A percentile compares a stretch with the other conserved stretches of the same genome.
These are phyloP conservation scores for Trichophyton benhamiae DNA, from an alignment of 2,329 filamentous ascomycete genomes.

Conservation along the genomic window DNA sequence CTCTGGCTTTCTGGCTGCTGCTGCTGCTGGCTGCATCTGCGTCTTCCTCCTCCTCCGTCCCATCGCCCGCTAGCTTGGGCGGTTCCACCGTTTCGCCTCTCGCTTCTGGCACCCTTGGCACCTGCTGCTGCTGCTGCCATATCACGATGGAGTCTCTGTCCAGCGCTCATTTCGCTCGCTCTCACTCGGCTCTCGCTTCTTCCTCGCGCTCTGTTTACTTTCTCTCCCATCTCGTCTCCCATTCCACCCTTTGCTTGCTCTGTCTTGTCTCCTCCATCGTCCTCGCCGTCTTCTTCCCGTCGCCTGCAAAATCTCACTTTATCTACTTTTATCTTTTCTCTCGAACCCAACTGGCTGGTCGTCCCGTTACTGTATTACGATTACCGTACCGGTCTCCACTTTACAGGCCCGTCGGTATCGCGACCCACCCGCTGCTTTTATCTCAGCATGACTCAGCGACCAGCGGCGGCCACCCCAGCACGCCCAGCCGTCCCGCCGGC, in stretches of 20 bases:
- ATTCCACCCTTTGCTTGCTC: neutral
- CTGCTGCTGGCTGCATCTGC: neutral
- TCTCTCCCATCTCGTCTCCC: neutral
- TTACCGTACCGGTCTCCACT: neutral
- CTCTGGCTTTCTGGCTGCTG: neutral
- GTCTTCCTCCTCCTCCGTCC: neutral
- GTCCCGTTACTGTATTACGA: neutral
- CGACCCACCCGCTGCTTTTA: neutral
- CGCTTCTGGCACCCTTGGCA: constrained; percentile 2
- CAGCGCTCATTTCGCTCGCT: too few relatives aligned
- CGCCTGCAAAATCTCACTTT: neutral
- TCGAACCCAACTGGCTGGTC: neutral
- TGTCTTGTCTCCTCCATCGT: neutral
- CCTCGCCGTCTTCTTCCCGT: neutral
- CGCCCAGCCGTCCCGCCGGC: neutral
- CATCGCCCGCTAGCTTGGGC: constrained; percentile 1
- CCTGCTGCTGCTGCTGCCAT: too few relatives aligned
- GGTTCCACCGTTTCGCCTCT: constrained; percentile 4
- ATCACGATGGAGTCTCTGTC: neutral
- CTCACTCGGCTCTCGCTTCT: too few relatives aligned
- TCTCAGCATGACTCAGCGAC: neutral
- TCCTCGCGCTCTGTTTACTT: too few relatives aligned
- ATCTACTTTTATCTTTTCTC: neutral
- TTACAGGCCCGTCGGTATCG: neutral
- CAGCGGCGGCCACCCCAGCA: neutral